Evolutionary conservation across 140 eudicot genomes (phyloP), one percentile per base, ranked within the genome.

Genomic region (Senecio squalidus): DNA sequence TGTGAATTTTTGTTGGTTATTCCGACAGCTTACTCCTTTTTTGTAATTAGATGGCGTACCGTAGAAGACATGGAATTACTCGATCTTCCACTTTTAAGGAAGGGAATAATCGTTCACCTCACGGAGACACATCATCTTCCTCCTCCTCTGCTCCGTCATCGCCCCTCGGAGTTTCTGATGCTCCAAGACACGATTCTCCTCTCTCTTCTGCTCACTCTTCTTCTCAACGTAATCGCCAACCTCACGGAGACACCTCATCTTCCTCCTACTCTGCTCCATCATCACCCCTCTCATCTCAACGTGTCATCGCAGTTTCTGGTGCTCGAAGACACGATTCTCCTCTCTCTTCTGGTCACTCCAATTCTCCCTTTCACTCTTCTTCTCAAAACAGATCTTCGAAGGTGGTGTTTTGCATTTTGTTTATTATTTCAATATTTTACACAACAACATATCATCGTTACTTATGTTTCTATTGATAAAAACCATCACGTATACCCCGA

Each of bases 31-130:
- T n/a, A n/a, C n/a, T n/a, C n/a, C n/a, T n/a, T n/a, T n/a, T n/a
- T n/a, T n/a, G n/a, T n/a, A n/a, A n/a, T n/a, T 36, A 36, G 43
- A 86, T 86, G 93, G 93, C 88, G 20, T 83, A 68, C 47, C 76
- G 93, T 28, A 80, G 93, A 59, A 73, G 75, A 64, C 83, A 77
- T 17, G 92, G 85, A 21, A 66, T 86, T 39, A 38, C 80, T 0
- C 70, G 95, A 57, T 50, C 57, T 6, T 25, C 57, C 6, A 50
- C 57, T 3, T 25, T 50, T 14, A 50, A 50, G 15, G 57, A 50
- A 50, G 57, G 25, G 34, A 26, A n/a, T 50, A 10, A 25, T 25
- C 31, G 21, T 50, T 21, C 34, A 6, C 34, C 57, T 11, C 30
- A 14, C 8, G 36, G 25, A 4, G 30, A 23, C 4, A 7, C 10